Conservation (phyloP, 2,329 filamentous ascomycete genomes). For the Microascus cirrosus region DNA sequence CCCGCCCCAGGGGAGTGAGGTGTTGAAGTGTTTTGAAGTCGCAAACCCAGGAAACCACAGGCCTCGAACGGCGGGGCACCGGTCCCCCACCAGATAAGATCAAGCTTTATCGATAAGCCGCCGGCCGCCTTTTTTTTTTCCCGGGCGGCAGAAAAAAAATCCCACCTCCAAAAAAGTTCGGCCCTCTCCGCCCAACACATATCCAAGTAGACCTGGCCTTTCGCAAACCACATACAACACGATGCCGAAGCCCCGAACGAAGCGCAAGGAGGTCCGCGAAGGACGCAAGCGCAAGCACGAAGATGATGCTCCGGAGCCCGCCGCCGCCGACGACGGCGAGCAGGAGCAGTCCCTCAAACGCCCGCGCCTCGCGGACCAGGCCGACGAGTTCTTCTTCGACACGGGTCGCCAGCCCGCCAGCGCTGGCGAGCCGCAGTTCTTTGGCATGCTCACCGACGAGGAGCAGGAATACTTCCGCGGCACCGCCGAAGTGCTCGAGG, state of each 20-base stretch:
- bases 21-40: neutral
- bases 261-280: conserved; percentile 24
- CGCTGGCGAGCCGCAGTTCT: conserved; percentile 60
- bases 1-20: neutral
- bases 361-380: conserved; percentile 10
- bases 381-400: conserved; percentile 10
- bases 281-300: conserved; percentile 28
- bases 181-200: neutral
- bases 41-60: neutral
- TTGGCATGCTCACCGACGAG: conserved; percentile 81
- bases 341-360: conserved; percentile 5
- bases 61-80: neutral
- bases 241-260: conserved; percentile 33
- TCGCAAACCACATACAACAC: conserved; percentile 3
- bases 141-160: neutral
- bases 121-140: neutral
- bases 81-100: conserved; percentile 4
- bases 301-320: conserved; percentile 13
- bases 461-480: conserved; percentile 94
- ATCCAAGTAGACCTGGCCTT: neutral
- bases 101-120: neutral
- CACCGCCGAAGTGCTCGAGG: conserved; percentile 79
- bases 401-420: conserved; percentile 11
- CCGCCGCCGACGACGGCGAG: conserved; percentile 11
- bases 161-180: neutral